A percentile compares a stretch with the other conserved stretches of the same genome.
Evolutionary conservation across 345 rosid genomes (phyloP).

Genomic region (Schrenkiella parvula): DNA sequence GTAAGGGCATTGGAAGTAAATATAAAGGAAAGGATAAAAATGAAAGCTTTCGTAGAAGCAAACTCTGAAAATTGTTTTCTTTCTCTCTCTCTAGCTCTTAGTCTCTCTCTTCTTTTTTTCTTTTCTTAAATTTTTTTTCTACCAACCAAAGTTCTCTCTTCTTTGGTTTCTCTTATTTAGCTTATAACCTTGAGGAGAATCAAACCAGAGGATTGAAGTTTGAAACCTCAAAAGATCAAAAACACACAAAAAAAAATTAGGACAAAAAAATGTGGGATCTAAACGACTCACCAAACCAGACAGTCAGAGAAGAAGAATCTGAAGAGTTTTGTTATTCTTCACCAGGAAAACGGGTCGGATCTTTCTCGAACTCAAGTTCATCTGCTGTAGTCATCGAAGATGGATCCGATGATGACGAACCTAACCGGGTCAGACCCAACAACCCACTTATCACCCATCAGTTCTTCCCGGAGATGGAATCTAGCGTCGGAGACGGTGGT

Average conservation of each 20-base stretch:
- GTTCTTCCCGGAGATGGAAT: constrained; percentile 63
- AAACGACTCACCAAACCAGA: constrained; percentile 29
- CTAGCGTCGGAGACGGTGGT: constrained; percentile 16
- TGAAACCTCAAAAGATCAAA: constrained; percentile 26
- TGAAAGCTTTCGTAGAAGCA: constrained; percentile 48
- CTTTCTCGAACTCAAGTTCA: constrained; percentile 68
- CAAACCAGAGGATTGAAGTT: constrained; percentile 31
- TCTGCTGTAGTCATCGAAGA: constrained; percentile 74
- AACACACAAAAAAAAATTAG: constrained; percentile 23
- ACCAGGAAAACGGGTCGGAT: constrained; percentile 79
- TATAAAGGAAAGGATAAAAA: constrained; percentile 33
- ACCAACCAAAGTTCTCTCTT: constrained; percentile 23
- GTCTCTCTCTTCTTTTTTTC: constrained; percentile 8
- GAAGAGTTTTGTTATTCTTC: constrained; percentile 76
- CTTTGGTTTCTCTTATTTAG: constrained; percentile 35
- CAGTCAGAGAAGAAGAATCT: constrained; percentile 42
- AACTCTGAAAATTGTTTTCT: constrained; percentile 21
- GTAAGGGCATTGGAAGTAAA: constrained; percentile 21
- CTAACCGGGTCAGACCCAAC: constrained; percentile 29
- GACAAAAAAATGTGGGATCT: constrained; percentile 39
- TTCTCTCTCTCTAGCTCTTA: constrained; percentile 28
- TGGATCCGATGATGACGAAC: constrained; percentile 75
- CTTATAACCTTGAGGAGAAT: constrained; percentile 37
- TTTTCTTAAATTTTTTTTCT: not conserved
- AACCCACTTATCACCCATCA: constrained; percentile 71